Base-by-base conservation (phyloP, 148 eudicot species). In the Chenopodium suecicum region DNA sequence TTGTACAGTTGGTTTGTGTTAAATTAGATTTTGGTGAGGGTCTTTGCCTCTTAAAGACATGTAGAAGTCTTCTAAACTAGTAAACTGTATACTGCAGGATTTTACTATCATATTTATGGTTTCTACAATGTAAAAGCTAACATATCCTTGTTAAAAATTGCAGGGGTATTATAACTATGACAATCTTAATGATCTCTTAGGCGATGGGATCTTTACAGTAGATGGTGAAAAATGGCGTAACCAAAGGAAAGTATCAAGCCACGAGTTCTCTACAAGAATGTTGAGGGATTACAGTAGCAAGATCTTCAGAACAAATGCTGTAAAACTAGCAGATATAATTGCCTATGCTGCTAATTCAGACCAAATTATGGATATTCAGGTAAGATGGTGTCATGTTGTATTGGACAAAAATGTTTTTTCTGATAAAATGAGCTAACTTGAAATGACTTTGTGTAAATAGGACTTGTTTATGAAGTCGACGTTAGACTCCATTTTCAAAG, bases 381-480 rank as follows among this genome's bases (percentile, higher is more conserved):
- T 92, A 85, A 90, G 89, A 27, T 78, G 16, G 37, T 78, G 73
- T 23, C 88, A 32, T 78, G n/a, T 37, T 78, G 77, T 23, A 22
- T 62, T 72, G 32, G 25, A 22, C 5, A 25, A 46, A 78, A 80
- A 17, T 25, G 83, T 31, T 73, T 69, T 7, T 31, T 34, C 20
- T 8, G 22, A 76, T 34, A 69, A 22, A 2, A 48, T 10, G 77
- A 11, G 78, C 73, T 9, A 46, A 80, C 65, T 44, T n/a, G 60
- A 19, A 19, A 63, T 71, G 32, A 47, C 31, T 25, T 46, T 41
- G 62, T 86, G 32, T 31, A 31, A 0, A 76, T 80, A 92, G 98
- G 97, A 92, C 73, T 78, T 92, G 79, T 93, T 92, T 78, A 90
- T 91, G 97, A 92, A 88, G 82, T 84, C 96, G 5, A 88, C 98